These are phyloP conservation scores for Oehlia diaphana DNA, from an alignment of 192 early-diverging fungal species.

Conservation along the genomic window DNA sequence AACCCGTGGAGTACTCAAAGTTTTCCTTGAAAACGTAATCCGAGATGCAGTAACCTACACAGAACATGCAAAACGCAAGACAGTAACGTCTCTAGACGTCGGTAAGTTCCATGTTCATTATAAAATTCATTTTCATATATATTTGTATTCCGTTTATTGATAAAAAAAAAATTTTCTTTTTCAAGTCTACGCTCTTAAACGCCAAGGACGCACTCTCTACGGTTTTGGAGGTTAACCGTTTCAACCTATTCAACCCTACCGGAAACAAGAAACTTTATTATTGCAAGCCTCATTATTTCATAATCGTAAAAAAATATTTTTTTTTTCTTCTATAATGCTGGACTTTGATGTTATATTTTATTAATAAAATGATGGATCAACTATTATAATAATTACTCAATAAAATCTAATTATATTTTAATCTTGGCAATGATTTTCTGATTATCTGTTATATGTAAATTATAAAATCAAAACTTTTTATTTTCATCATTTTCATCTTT, in stretches of 20 bases:
- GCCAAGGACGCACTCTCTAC: constrained; percentile 94
- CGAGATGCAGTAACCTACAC: constrained; percentile 88
- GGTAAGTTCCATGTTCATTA: constrained; percentile 8
- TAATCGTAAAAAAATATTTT: too few species aligned
- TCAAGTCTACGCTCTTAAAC: constrained; percentile 94
- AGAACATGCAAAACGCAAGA: constrained; percentile 99
- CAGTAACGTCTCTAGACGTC: constrained; percentile 98
- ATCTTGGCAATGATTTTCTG: too few species aligned
- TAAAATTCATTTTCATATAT: not conserved
- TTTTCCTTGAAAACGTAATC: constrained; percentile 98
- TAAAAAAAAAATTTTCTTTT: not conserved
- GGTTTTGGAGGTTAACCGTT: constrained; percentile 54
- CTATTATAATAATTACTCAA: too few species aligned
- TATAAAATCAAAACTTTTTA: too few species aligned
- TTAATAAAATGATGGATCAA: too few species aligned
- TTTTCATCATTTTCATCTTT: too few species aligned
- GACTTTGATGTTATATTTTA: too few species aligned
- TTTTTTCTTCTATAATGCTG: too few species aligned
- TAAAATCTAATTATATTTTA: too few species aligned
- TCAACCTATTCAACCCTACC: not conserved
- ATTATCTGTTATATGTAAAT: too few species aligned
- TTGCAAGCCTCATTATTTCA: not conserved
- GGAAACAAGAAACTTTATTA: not conserved
- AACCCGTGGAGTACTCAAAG: constrained; percentile 95
- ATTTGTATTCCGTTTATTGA: not conserved